Percentiles rank a stretch among this genome's conserved stretches.
Conservation (phyloP, 371 early-diverging fungal genomes). For the Lichtheimia ornata region DNA sequence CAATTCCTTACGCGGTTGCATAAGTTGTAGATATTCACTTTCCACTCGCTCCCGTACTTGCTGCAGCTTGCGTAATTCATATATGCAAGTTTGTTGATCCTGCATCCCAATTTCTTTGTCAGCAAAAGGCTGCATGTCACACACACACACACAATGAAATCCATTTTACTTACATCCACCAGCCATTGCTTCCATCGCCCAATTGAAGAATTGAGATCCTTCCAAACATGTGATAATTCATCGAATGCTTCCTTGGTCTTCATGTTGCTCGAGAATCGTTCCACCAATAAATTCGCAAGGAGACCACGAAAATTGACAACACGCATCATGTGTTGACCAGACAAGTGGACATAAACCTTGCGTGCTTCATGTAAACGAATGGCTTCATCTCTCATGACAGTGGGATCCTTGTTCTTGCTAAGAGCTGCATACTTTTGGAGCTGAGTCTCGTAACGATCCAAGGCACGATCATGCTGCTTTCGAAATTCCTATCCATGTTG, state of each 20-base stretch:
- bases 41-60: constrained; percentile 25
- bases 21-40: constrained; percentile 33
- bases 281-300: constrained; percentile 35
- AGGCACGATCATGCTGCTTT: constrained; percentile 53
- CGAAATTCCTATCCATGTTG: constrained; percentile 39
- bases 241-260: constrained; percentile 26
- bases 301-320: constrained; percentile 36
- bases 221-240: constrained; percentile 32
- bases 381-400: constrained; percentile 63
- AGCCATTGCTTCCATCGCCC: constrained; percentile 42
- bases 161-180: constrained; percentile 26
- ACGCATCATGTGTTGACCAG: constrained; percentile 38
- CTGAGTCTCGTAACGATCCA: constrained; percentile 67
- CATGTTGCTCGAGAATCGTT: constrained; percentile 26
- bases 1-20: constrained; percentile 24
- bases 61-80: constrained; percentile 31
- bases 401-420: constrained; percentile 62
- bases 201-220: constrained; percentile 27
- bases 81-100: constrained; percentile 44
- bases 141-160: neutral
- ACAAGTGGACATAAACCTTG: constrained; percentile 60
- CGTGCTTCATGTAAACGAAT: constrained; percentile 64
- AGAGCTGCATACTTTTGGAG: constrained; percentile 54
- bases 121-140: neutral
- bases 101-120: constrained; percentile 13